phyloP scores from a whole-genome alignment of 805 yeast species.

The Saturnispora saitoi region DNA sequence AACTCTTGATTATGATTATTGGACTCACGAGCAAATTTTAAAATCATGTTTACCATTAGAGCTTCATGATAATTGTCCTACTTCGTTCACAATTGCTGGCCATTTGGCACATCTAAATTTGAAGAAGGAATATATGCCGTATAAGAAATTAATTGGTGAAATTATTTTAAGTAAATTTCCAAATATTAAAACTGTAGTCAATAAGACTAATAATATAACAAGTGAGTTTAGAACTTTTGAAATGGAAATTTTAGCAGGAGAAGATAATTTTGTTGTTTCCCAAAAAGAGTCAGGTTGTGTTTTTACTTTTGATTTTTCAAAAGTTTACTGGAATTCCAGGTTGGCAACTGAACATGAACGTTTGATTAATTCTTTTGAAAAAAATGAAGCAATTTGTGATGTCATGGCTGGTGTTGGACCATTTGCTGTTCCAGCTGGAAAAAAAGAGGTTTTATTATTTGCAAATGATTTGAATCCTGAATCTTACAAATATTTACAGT shows the following conservation, averaged over 20 bases:
- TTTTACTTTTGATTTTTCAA: constrained; percentile 81
- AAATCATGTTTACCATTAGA: constrained; percentile 68
- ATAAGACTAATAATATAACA: constrained; percentile 79
- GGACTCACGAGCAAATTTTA: constrained; percentile 87
- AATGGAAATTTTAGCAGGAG: constrained; percentile 92
- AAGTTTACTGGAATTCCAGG: constrained; percentile 97
- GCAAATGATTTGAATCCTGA: constrained; percentile 94
- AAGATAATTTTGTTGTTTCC: constrained; percentile 63
- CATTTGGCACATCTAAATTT: constrained; percentile 91
- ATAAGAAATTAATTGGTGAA: constrained; percentile 74
- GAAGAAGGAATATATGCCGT: constrained; percentile 77
- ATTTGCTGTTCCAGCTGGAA: constrained; percentile 93
- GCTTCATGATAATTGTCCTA: constrained; percentile 63
- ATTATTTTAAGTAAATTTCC: constrained; percentile 84
- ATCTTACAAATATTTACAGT: constrained; percentile 59
- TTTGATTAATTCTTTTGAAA: constrained; percentile 48
- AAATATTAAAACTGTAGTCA: constrained; percentile 79
- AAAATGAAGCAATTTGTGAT: constrained; percentile 78
- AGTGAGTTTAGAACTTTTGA: constrained; percentile 85
- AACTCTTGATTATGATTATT: constrained; percentile 60
- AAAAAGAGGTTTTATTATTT: constrained; percentile 65
- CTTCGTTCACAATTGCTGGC: constrained; percentile 90
- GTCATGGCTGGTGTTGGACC: constrained; percentile 99
- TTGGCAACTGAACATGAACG: constrained; percentile 90
- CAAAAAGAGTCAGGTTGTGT: constrained; percentile 82